A percentile compares a stretch with the other conserved stretches of the same genome.
phyloP scores from a whole-genome alignment of 1,139 yeast genomes.

The Suhomyces chickasaworum region DNA sequence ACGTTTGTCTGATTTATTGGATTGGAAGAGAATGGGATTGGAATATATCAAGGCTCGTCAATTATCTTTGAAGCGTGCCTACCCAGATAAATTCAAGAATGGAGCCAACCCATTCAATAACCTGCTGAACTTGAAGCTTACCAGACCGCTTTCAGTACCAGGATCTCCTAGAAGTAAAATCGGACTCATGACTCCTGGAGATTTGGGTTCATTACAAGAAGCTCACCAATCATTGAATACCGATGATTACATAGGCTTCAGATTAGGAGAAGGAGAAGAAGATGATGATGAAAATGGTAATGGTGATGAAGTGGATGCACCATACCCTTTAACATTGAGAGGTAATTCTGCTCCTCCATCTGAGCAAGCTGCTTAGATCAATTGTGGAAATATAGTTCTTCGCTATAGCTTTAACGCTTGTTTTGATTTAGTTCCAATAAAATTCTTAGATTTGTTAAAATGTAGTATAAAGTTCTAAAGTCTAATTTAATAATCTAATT shows the following conservation, averaged over 20 bases:
- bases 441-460: constrained; percentile 2
- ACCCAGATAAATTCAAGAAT: constrained; percentile 78
- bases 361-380: constrained; percentile 10
- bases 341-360: constrained; percentile 48
- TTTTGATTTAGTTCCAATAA: constrained; percentile 3
- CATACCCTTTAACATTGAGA: constrained; percentile 48
- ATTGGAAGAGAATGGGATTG: constrained; percentile 98
- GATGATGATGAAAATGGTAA: constrained; percentile 50
- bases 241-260: constrained; percentile 81
- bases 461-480: neutral
- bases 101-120: constrained; percentile 64
- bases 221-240: constrained; percentile 71
- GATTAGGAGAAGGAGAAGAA: constrained; percentile 54
- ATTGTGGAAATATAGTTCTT: constrained; percentile 2
- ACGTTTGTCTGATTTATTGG: constrained; percentile 85
- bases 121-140: constrained; percentile 62
- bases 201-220: constrained; percentile 93
- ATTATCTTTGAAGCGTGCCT: constrained; percentile 87
- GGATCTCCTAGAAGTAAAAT: constrained; percentile 78
- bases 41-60: constrained; percentile 96
- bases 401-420: neutral
- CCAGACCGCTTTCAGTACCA: constrained; percentile 92
- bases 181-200: constrained; percentile 94
- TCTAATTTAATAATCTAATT: too few relatives aligned
- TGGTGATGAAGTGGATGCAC: constrained; percentile 37